Percentiles rank a stretch among this genome's conserved stretches.
phyloP scores from a whole-genome alignment of 2,329 filamentous ascomycete genomes.

The Paecilomyces sp. region DNA sequence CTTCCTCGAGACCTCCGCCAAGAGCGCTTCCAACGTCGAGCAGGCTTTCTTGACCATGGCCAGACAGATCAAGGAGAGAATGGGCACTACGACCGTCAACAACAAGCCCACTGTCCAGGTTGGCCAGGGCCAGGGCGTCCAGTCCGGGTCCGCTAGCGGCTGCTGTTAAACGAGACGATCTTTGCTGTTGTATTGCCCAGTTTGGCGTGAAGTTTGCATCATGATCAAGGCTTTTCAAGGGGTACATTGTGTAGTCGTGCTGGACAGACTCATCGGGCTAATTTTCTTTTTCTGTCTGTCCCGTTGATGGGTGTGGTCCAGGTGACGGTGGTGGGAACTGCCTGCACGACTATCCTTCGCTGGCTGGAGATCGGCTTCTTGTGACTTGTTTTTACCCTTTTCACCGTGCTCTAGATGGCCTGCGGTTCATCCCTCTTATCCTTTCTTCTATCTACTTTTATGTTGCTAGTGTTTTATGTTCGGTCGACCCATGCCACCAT shows the following conservation, averaged over 20 bases:
- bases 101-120: conserved; percentile 98
- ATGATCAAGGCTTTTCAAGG: conserved; percentile 4
- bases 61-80: conserved; percentile 98
- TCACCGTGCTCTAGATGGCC: conserved; percentile 26
- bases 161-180: conserved; percentile 66
- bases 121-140: conserved; percentile 87
- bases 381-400: conserved; percentile 14
- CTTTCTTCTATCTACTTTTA: conserved; percentile 6
- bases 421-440: conserved; percentile 16
- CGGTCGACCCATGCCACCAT: conserved; percentile 9
- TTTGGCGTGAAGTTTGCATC: conserved; percentile 11
- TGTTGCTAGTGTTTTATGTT: conserved; percentile 7
- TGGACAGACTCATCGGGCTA: conserved; percentile 5
- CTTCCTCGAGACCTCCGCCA: conserved; percentile 98
- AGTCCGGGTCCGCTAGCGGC: conserved; percentile 73
- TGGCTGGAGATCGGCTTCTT: conserved; percentile 10
- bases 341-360: background rate
- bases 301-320: background rate
- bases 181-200: conserved; percentile 1
- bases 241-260: conserved; percentile 1
- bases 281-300: background rate
- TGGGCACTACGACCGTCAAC: conserved; percentile 96
- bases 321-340: background rate
- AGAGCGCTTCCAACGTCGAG: conserved; percentile 99
- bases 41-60: conserved; percentile 99